These are phyloP conservation scores for Eucommia ulmoides DNA, from an alignment of 257 asterid species.

Conservation along the genomic window DNA sequence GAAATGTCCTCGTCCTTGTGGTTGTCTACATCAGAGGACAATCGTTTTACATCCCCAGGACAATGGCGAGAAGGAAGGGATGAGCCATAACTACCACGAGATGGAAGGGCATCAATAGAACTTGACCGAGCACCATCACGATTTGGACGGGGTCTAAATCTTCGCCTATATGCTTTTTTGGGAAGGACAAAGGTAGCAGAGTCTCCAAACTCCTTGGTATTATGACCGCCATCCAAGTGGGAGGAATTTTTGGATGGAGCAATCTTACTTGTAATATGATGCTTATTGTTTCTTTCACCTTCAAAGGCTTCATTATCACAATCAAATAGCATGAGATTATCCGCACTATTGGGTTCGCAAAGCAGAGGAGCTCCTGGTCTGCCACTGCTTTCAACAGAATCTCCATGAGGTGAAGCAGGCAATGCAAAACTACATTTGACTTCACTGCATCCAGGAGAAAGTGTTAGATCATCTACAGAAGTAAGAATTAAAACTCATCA, in stretches of 20 bases:
- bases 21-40: conserved; percentile 29
- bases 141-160: conserved; percentile 51
- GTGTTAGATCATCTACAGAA: too few species aligned
- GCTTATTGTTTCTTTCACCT: conserved; percentile 37
- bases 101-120: conserved; percentile 43
- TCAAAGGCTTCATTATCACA: conserved; percentile 52
- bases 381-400: conserved; percentile 86
- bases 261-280: conserved; percentile 38
- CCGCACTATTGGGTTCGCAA: conserved; percentile 78
- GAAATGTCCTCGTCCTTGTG: conserved; percentile 23
- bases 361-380: conserved; percentile 50
- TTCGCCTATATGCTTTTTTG: conserved; percentile 64
- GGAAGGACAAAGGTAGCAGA: conserved; percentile 49
- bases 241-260: conserved; percentile 34
- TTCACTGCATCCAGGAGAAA: conserved; percentile 24
- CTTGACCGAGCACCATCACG: conserved; percentile 52
- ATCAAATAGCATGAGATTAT: conserved; percentile 74
- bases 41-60: conserved; percentile 29
- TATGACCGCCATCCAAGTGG: conserved; percentile 28
- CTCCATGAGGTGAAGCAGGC: conserved; percentile 76
- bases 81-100: conserved; percentile 34
- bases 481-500: conserved; percentile 11
- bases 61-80: conserved; percentile 38
- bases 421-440: conserved; percentile 79
- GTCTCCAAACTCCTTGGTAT: conserved; percentile 34